A percentile compares a stretch with the other conserved stretches of the same genome.
Conservation (phyloP, 495 filamentous ascomycete species). For the Neurospora discreta region DNA sequence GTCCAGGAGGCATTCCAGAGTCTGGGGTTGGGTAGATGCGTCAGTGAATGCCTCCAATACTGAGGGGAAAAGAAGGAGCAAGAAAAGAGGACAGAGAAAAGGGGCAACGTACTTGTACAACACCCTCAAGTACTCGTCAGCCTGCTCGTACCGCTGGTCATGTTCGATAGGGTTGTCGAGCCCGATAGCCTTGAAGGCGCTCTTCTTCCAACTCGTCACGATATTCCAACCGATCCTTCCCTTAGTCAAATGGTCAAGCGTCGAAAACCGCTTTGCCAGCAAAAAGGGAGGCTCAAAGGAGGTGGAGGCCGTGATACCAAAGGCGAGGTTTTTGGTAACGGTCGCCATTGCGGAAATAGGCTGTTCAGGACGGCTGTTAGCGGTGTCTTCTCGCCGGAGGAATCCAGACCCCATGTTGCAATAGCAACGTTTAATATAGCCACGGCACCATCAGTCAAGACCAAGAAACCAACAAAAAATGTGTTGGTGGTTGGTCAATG, state of each 20-base stretch:
- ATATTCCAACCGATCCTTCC: conserved; percentile 57
- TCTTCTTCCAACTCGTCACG: conserved; percentile 49
- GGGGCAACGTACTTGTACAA: conserved; percentile 37
- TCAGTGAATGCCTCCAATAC: background rate
- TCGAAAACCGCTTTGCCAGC: conserved; percentile 49
- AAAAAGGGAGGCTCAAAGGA: conserved; percentile 48
- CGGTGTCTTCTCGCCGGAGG: background rate
- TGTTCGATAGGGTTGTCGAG: conserved; percentile 46
- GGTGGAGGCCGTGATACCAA: conserved; percentile 47
- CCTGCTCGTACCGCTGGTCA: conserved; percentile 49
- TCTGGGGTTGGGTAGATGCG: conserved; percentile 8
- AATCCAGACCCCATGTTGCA: background rate
- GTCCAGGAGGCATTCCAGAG: conserved; percentile 53
- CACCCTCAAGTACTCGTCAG: conserved; percentile 50
- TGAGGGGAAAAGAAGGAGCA: background rate
- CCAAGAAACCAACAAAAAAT: background rate
- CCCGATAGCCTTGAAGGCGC: conserved; percentile 48
- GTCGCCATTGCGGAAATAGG: conserved; percentile 44
- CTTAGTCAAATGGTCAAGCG: conserved; percentile 50
- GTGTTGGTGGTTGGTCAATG: background rate
- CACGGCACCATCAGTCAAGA: too few species aligned
- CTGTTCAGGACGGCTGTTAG: conserved; percentile 1
- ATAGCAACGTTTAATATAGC: background rate
- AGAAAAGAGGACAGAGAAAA: too few species aligned
- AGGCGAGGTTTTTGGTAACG: conserved; percentile 42